These are phyloP conservation scores for Tricladium varicosporioides DNA, from an alignment of 2,329 filamentous ascomycete species.

Conservation along the genomic window DNA sequence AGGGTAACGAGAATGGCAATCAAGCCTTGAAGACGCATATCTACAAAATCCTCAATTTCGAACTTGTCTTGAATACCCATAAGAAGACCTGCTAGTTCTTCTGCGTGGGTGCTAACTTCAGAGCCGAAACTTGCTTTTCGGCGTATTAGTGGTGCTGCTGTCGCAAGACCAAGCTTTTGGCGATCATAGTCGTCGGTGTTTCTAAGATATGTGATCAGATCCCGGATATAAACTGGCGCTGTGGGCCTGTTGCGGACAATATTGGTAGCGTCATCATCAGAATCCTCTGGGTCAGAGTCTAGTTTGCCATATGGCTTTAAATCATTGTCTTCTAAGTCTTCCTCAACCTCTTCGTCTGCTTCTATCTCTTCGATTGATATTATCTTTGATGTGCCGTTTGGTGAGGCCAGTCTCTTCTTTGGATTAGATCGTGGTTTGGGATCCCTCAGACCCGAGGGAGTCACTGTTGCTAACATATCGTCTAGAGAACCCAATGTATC, in stretches of 20 bases:
- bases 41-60: slow-evolving; percentile 74
- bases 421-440: slow-evolving; percentile 24
- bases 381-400: slow-evolving; percentile 36
- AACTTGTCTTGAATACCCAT: slow-evolving; percentile 83
- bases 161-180: slow-evolving; percentile 74
- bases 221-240: slow-evolving; percentile 86
- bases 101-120: slow-evolving; percentile 80
- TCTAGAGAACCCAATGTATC: slow-evolving; percentile 63
- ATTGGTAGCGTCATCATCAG: slow-evolving; percentile 87
- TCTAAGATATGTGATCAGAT: slow-evolving; percentile 74
- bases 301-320: slow-evolving; percentile 80
- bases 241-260: slow-evolving; percentile 79
- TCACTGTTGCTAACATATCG: slow-evolving; percentile 39
- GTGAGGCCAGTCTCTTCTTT: slow-evolving; percentile 32
- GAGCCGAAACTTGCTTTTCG: slow-evolving; percentile 86
- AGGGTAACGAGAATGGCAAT: slow-evolving; percentile 77
- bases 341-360: slow-evolving; percentile 51
- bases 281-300: slow-evolving; percentile 85
- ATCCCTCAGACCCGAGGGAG: slow-evolving; percentile 18
- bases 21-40: slow-evolving; percentile 75
- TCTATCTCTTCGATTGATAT: slow-evolving; percentile 64
- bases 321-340: slow-evolving; percentile 40
- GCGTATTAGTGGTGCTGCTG: slow-evolving; percentile 77
- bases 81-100: slow-evolving; percentile 75
- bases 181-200: slow-evolving; percentile 83